Evolutionary conservation across 257 asterid genomes (phyloP).

Genomic region (Solanum ossicruentum): DNA sequence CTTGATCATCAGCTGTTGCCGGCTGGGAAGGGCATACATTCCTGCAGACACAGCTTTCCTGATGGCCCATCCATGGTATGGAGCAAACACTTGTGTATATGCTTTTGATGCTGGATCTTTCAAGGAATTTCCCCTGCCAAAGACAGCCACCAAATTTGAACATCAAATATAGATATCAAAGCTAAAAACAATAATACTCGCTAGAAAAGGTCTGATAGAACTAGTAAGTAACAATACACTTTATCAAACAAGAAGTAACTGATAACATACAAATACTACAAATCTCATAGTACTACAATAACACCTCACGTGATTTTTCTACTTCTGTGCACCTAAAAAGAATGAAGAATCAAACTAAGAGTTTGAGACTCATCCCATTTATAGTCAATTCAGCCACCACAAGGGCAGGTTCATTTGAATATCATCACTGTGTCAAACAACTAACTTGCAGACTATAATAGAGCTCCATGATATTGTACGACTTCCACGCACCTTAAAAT

Average conservation of each 20-base stretch:
- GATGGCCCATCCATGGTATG: conserved; percentile 87
- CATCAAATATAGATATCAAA: background rate
- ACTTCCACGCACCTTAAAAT: background rate
- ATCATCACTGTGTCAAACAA: background rate
- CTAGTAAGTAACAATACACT: background rate
- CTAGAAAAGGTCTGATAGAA: background rate
- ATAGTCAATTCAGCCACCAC: background rate
- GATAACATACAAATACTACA: background rate
- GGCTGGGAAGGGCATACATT: conserved; percentile 91
- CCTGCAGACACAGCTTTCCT: conserved; percentile 87
- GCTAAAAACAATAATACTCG: background rate
- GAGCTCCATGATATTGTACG: background rate
- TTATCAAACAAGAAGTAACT: background rate
- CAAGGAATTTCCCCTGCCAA: conserved; percentile 53
- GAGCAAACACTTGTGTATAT: conserved; percentile 80
- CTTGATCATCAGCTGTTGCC: conserved; percentile 59
- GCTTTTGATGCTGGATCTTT: conserved; percentile 87
- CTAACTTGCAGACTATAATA: background rate
- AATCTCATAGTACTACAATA: background rate
- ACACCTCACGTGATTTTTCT: background rate
- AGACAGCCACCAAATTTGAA: background rate
- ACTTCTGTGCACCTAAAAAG: background rate
- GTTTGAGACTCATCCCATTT: background rate
- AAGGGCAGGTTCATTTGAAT: background rate
- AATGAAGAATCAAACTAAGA: background rate